A percentile compares a stretch with the other conserved stretches of the same genome.
phyloP scores from a whole-genome alignment of 495 filamentous ascomycete genomes.

The Xylaria palmicola region DNA sequence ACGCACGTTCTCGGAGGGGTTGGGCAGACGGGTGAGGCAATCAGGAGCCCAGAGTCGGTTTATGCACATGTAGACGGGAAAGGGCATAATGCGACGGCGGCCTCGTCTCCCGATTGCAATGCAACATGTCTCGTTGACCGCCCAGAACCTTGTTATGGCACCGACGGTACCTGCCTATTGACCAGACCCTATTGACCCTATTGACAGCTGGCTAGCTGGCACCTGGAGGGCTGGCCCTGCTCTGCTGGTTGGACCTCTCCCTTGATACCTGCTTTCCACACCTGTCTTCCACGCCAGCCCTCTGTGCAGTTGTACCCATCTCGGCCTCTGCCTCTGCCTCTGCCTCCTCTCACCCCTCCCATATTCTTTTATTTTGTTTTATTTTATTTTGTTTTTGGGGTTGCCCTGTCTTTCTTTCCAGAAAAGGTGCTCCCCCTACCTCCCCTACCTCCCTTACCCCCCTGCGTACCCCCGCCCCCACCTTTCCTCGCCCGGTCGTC shows the following conservation, averaged over 20 bases:
- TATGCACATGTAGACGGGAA: neutral
- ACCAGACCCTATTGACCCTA: too few relatives aligned
- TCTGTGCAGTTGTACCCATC: neutral
- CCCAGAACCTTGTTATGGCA: too few relatives aligned
- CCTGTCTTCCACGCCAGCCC: neutral
- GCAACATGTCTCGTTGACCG: too few relatives aligned
- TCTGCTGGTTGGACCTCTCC: neutral
- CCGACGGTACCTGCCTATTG: too few relatives aligned
- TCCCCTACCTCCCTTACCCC: constrained; percentile 2
- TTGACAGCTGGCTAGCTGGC: constrained; percentile 14
- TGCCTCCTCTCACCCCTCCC: constrained; percentile 5
- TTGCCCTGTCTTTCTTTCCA: constrained; percentile 3
- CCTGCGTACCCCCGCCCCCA: neutral
- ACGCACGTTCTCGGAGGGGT: too few relatives aligned
- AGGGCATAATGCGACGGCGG: neutral
- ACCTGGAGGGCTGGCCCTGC: neutral
- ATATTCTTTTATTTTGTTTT: constrained; percentile 1
- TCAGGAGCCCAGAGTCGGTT: too few relatives aligned
- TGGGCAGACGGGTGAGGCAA: too few relatives aligned
- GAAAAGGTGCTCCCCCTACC: neutral
- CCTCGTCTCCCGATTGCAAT: too few relatives aligned
- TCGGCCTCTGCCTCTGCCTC: neutral
- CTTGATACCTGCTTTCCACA: too few relatives aligned
- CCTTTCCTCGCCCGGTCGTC: neutral
- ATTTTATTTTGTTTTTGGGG: constrained; percentile 5